Evolutionary conservation across 2,329 filamentous ascomycete species (phyloP).

Genomic region (Ophiobolus disseminans): DNA sequence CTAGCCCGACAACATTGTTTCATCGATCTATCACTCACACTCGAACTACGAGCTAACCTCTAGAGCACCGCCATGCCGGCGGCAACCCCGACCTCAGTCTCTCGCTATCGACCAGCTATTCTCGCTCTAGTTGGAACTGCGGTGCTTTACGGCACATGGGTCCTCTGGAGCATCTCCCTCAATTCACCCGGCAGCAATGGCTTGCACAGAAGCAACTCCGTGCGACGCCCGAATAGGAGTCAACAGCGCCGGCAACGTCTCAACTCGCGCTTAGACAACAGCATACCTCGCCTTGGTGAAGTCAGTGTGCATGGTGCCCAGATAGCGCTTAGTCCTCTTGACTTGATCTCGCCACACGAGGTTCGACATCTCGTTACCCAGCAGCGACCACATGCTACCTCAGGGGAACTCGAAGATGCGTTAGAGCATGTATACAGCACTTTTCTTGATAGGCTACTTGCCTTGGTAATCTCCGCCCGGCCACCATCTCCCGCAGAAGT

Average conservation of each 20-base stretch:
- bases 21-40: no score
- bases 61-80: slow-evolving; percentile 35
- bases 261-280: slow-evolving; percentile 24
- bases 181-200: slow-evolving; percentile 32
- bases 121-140: slow-evolving; percentile 65
- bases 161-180: slow-evolving; percentile 59
- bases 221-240: slow-evolving; percentile 60
- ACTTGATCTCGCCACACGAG: slow-evolving; percentile 25
- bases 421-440: slow-evolving; percentile 38
- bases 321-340: slow-evolving; percentile 31
- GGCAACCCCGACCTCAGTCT: slow-evolving; percentile 41
- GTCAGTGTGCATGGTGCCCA: slow-evolving; percentile 33
- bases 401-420: slow-evolving; percentile 26
- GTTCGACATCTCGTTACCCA: slow-evolving; percentile 31
- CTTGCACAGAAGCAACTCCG: slow-evolving; percentile 71
- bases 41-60: not conserved
- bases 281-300: slow-evolving; percentile 32
- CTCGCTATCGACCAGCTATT: slow-evolving; percentile 56
- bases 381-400: slow-evolving; percentile 23
- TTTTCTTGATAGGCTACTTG: slow-evolving; percentile 40
- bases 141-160: slow-evolving; percentile 65
- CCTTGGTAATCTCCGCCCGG: slow-evolving; percentile 25
- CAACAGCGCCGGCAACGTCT: slow-evolving; percentile 33
- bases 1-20: not conserved
- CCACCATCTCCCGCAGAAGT: slow-evolving; percentile 27